Base-by-base conservation (phyloP, 106 monocot species). In the Iris macrosiphon region DNA sequence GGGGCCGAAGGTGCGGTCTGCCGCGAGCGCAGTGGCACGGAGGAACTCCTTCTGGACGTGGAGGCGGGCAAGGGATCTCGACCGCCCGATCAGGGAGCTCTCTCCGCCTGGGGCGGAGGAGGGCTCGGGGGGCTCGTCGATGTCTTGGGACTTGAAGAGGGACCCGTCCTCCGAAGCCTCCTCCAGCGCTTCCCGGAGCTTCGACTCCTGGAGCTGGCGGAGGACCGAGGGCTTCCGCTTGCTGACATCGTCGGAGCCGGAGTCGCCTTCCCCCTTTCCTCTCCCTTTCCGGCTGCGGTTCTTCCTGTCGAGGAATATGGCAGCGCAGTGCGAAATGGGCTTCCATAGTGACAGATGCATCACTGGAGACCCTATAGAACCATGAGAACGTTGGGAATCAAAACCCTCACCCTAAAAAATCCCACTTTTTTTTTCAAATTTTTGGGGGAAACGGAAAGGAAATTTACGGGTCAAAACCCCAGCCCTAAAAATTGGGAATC, bases 271-370 rank as follows among this genome's bases (percentile, higher is more conserved):
- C 17, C 60, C 18, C 21, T 60, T 53, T 34, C 46, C 7, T 3
- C 6, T 27, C 20, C 29, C 3, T 13, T n/a, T 34, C 29, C 40
- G 56, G 58, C 63, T 24, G 52, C 65, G 58, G 40, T 57, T 57
- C 66, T 78, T 86, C 73, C 64, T 91, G 44, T 80, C 75, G 45
- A 86, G 67, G 52, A 96, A 17, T 14, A 90, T 44, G 25, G 89
- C 65, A 20, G 89, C 85, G 61, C 89, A 96, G 76, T 89, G 79
- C 27, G 95, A 80, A 4, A 96, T 70, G 16, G 89, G 95, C 60
- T 89, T 96, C 95, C 89, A 90, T 60, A 86, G 73, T 21, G 86
- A 89, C 5, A 85, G 76, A 85, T 81, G 89, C 95, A 89, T 96
- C 55, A 40, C 55, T 22, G 40, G 26, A 8, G 31, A 25, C 30